Evolutionary conservation across 805 yeast genomes (phyloP).

Genomic region (Candida verbasci): DNA sequence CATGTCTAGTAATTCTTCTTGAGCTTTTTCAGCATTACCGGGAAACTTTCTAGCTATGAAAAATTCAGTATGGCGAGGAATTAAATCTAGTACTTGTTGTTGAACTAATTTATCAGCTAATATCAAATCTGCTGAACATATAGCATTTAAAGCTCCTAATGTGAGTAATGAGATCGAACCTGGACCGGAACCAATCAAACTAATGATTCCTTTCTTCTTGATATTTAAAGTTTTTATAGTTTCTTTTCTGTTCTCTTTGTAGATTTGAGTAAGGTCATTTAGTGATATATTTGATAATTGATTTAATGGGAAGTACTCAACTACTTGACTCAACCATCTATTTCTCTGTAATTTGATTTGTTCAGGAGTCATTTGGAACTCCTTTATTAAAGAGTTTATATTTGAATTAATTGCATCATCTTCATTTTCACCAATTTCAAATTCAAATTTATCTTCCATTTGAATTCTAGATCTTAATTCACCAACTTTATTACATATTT

Average conservation of each 20-base stretch:
- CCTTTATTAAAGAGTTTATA: conserved; percentile 57
- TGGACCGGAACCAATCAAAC: conserved; percentile 94
- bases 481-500: conserved; percentile 67
- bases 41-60: conserved; percentile 94
- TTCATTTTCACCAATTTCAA: conserved; percentile 50
- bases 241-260: conserved; percentile 18
- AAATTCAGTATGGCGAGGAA: conserved; percentile 67
- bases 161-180: conserved; percentile 82
- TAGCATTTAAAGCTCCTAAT: conserved; percentile 77
- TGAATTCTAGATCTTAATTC: conserved; percentile 53
- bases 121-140: conserved; percentile 75
- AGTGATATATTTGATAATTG: conserved; percentile 58
- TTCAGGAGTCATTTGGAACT: conserved; percentile 50
- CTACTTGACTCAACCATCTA: conserved; percentile 84
- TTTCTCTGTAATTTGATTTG: conserved; percentile 56
- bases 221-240: conserved; percentile 8
- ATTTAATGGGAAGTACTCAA: conserved; percentile 81
- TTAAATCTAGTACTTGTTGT: conserved; percentile 72
- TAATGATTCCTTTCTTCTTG: conserved; percentile 47
- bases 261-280: conserved; percentile 49
- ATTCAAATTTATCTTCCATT: conserved; percentile 41
- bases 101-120: conserved; percentile 93
- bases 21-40: conserved; percentile 94
- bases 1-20: conserved; percentile 69
- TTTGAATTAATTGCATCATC: conserved; percentile 66